Evolutionary conservation across 495 filamentous ascomycete genomes (phyloP).

Genomic region (Penicillium goetzii): DNA sequence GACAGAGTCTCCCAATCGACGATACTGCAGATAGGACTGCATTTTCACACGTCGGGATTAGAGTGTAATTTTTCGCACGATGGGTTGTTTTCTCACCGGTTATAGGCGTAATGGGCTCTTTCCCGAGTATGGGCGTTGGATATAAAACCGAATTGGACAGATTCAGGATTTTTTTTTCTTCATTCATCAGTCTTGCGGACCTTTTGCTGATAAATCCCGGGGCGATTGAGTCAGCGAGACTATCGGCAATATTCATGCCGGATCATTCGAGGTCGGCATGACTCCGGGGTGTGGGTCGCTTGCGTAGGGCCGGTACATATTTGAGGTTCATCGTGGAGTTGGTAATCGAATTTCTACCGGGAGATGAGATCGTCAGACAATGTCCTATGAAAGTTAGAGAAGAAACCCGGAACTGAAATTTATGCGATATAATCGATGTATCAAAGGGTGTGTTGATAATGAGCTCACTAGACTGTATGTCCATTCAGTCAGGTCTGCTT

Average conservation of each 20-base stretch:
- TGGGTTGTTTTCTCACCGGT: conserved; percentile 24
- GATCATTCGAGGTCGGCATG: neutral
- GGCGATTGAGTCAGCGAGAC: neutral
- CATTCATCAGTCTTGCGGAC: neutral
- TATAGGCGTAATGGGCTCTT: neutral
- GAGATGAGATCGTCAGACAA: no score
- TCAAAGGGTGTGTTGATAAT: neutral
- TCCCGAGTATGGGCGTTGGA: neutral
- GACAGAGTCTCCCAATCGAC: conserved; percentile 41
- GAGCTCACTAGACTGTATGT: neutral
- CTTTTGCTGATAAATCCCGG: conserved; percentile 18
- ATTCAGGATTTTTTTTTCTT: neutral
- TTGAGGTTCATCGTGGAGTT: neutral
- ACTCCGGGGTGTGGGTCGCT: conserved; percentile 14
- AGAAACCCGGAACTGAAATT: neutral
- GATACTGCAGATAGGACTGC: conserved; percentile 48
- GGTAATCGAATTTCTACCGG: no score
- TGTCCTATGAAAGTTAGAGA: no score
- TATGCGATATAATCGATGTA: neutral
- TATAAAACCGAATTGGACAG: neutral
- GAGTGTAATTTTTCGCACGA: conserved; percentile 16
- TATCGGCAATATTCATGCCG: neutral
- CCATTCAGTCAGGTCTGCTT: neutral
- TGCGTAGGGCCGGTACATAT: conserved; percentile 16
- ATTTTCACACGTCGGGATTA: conserved; percentile 27